Conservation (phyloP, 2,329 filamentous ascomycete species). For the Lachnellula hyalina region DNA sequence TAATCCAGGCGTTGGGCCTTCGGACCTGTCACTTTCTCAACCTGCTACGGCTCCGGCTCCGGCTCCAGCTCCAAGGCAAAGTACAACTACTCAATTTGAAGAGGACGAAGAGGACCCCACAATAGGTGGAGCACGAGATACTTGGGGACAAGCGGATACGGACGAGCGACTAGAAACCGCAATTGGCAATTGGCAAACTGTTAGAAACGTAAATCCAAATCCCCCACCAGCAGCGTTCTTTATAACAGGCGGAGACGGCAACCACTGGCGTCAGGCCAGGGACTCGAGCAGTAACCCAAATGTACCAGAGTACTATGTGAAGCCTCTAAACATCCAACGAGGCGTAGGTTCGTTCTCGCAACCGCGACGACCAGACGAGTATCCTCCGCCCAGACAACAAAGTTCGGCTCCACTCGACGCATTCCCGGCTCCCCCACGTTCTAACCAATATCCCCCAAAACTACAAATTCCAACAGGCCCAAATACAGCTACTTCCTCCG, state of each 20-base stretch:
- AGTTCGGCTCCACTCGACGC: not conserved
- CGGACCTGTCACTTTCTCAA: slow-evolving; percentile 9
- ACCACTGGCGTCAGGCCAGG: slow-evolving; percentile 11
- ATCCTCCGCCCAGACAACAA: slow-evolving; percentile 5
- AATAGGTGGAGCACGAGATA: not conserved
- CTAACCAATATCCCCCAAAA: slow-evolving; percentile 2
- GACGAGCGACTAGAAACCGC: slow-evolving; percentile 8
- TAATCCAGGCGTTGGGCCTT: not conserved
- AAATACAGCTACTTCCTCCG: slow-evolving; percentile 6
- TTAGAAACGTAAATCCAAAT: slow-evolving; percentile 7
- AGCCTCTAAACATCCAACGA: slow-evolving; percentile 7
- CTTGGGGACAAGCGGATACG: not conserved
- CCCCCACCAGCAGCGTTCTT: slow-evolving; percentile 5
- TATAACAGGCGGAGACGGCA: not conserved
- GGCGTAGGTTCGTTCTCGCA: slow-evolving; percentile 22
- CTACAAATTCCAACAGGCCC: slow-evolving; percentile 1
- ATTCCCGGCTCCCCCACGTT: slow-evolving; percentile 8
- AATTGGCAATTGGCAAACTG: slow-evolving; percentile 13
- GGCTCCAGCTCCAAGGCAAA: slow-evolving; percentile 17
- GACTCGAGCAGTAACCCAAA: not conserved
- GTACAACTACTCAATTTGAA: slow-evolving; percentile 16
- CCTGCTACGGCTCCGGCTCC: slow-evolving; percentile 7
- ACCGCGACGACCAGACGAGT: slow-evolving; percentile 16
- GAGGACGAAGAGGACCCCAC: slow-evolving; percentile 1
- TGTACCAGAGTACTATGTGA: slow-evolving; percentile 13